phyloP scores from a whole-genome alignment of 129 eudicot genomes.

The Flaveria linearis region DNA sequence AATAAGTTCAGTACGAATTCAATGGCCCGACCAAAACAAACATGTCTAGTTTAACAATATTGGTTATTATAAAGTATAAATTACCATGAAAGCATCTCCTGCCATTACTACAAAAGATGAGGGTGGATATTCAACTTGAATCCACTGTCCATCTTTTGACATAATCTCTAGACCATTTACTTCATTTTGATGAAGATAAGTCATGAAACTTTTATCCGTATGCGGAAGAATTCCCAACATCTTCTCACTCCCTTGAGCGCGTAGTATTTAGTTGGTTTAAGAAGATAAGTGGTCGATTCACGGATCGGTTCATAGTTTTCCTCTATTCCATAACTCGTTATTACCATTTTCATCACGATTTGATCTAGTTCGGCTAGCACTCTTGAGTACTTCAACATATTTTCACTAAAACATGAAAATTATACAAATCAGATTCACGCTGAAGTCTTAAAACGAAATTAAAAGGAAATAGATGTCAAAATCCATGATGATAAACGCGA shows the following conservation, averaged over 20 bases:
- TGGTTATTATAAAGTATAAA: not conserved
- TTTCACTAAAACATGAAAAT: constrained; percentile 28
- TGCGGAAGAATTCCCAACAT: constrained; percentile 47
- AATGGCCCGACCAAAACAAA: too few species aligned
- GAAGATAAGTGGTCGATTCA: constrained; percentile 39
- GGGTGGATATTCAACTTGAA: constrained; percentile 45
- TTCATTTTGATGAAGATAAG: constrained; percentile 47
- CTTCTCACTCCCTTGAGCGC: constrained; percentile 27
- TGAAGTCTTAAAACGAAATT: not conserved
- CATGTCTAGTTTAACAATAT: not conserved
- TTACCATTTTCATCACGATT: constrained; percentile 49
- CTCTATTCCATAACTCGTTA: constrained; percentile 46
- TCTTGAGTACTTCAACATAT: constrained; percentile 28
- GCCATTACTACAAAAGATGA: constrained; percentile 56
- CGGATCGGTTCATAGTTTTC: constrained; percentile 35
- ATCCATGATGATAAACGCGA: too few species aligned
- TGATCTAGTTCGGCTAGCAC: constrained; percentile 44
- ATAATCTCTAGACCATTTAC: constrained; percentile 49
- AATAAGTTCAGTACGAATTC: too few species aligned
- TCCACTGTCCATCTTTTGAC: constrained; percentile 49
- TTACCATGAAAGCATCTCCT: constrained; percentile 56
- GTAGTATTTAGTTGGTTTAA: constrained; percentile 41
- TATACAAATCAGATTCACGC: not conserved
- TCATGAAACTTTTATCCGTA: constrained; percentile 51
- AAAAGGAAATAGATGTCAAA: too few species aligned